Evolutionary conservation across 257 asterid species (phyloP).

Genomic region (Nicotiana attenuata): DNA sequence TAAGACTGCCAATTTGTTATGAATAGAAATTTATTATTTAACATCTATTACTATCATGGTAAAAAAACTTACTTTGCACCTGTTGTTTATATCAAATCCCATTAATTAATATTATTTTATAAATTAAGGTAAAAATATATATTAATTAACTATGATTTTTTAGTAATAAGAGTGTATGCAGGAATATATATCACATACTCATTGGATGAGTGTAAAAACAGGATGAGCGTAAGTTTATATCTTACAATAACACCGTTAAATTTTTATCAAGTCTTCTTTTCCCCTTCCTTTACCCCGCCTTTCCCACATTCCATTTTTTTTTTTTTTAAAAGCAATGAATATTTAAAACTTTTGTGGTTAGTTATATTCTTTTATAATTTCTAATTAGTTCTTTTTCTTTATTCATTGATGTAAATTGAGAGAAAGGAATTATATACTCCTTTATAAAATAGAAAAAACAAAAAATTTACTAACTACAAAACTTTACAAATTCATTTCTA

Average conservation of each 20-base stretch:
- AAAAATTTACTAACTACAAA: background rate
- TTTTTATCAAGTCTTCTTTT: background rate
- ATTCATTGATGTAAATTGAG: background rate
- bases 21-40: background rate
- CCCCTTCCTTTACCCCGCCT: background rate
- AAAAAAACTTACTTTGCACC: too few species aligned
- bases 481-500: background rate
- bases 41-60: too few species aligned
- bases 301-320: too few species aligned
- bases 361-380: background rate
- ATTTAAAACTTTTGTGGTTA: background rate
- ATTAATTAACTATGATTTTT: too few species aligned
- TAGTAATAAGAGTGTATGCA: too few species aligned
- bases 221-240: background rate
- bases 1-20: too few species aligned
- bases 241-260: background rate
- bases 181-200: too few species aligned
- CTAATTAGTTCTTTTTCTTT: background rate
- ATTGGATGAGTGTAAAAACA: too few species aligned
- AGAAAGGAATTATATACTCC: background rate
- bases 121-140: too few species aligned
- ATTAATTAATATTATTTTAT: too few species aligned
- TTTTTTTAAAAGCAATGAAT: background rate
- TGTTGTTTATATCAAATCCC: too few species aligned
- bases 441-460: too few species aligned